These are phyloP conservation scores for Prinsepia uniflora DNA, from an alignment of 306 rosid species.

Conservation along the genomic window DNA sequence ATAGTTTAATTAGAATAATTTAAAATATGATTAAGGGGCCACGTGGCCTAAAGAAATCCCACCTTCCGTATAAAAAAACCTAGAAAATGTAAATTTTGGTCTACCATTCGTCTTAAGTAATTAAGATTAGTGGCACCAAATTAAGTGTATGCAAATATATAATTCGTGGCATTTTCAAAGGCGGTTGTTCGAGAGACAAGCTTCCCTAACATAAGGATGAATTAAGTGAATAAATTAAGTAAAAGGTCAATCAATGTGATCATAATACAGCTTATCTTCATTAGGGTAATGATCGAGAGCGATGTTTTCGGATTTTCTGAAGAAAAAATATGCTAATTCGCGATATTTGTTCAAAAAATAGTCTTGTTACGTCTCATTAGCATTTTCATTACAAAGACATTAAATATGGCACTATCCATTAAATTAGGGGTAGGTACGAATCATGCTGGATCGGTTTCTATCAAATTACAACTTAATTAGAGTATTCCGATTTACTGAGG, in stretches of 20 bases:
- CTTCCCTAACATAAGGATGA: constrained; percentile 33
- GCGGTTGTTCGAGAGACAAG: constrained; percentile 12
- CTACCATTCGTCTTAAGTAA: not conserved
- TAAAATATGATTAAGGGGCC: not conserved
- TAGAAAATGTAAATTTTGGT: not conserved
- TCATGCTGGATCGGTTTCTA: too few species aligned
- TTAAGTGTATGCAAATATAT: not conserved
- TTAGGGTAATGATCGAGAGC: constrained; percentile 4
- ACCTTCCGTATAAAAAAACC: constrained; percentile 5
- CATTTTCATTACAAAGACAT: too few species aligned
- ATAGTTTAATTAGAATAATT: not conserved
- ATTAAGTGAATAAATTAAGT: constrained; percentile 1
- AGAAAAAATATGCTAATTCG: not conserved
- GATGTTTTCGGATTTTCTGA: not conserved
- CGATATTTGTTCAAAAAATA: too few species aligned
- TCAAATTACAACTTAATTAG: too few species aligned
- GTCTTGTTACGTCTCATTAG: too few species aligned
- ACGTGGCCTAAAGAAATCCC: constrained; percentile 1
- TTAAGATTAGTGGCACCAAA: not conserved
- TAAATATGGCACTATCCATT: too few species aligned
- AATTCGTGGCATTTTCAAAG: not conserved
- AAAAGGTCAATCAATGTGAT: constrained; percentile 7
- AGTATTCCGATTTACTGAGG: too few species aligned
- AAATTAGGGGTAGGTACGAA: too few species aligned
- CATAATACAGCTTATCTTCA: constrained; percentile 14